Conservation (phyloP, 768 basidiomycete genomes). For the Mycena pura region DNA sequence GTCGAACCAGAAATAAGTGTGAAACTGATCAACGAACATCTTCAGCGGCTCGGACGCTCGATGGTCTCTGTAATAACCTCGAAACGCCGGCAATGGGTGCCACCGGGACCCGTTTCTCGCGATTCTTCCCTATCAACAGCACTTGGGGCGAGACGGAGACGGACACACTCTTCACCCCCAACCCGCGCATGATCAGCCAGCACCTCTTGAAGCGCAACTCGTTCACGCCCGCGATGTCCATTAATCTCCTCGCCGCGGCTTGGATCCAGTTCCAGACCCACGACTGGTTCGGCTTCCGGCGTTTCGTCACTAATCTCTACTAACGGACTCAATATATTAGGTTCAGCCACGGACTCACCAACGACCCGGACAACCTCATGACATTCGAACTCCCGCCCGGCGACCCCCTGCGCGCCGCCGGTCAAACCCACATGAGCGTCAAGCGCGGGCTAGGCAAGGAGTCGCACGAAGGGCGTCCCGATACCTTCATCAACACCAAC, state of each 20-base stretch:
- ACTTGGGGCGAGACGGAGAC: slow-evolving; percentile 17
- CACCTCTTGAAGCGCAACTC: slow-evolving; percentile 15
- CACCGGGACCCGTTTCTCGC: slow-evolving; percentile 9
- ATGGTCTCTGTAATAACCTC: slow-evolving; percentile 19
- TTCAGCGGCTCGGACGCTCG: slow-evolving; percentile 16
- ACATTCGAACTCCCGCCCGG: slow-evolving; percentile 1
- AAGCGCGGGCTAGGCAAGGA: slow-evolving; percentile 9
- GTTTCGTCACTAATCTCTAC: background rate
- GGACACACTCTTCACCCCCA: slow-evolving; percentile 15
- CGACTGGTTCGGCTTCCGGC: slow-evolving; percentile 4
- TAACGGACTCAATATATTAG: background rate
- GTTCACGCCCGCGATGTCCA: slow-evolving; percentile 16
- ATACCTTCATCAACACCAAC: slow-evolving; percentile 15
- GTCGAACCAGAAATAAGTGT: background rate
- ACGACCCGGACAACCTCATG: slow-evolving; percentile 19
- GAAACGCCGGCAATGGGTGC: slow-evolving; percentile 20
- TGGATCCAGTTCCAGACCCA: slow-evolving; percentile 20
- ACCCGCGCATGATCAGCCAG: slow-evolving; percentile 21
- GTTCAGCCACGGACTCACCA: slow-evolving; percentile 17
- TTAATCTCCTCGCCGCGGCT: slow-evolving; percentile 17
- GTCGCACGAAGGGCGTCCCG: slow-evolving; percentile 1
- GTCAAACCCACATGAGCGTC: slow-evolving; percentile 16
- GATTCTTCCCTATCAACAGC: slow-evolving; percentile 17
- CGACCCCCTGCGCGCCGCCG: slow-evolving; percentile 10
- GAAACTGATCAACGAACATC: background rate